Evolutionary conservation across 768 basidiomycete genomes (phyloP), one percentile per base, ranked within the genome.

Genomic region (Paxillus rubicundulus): DNA sequence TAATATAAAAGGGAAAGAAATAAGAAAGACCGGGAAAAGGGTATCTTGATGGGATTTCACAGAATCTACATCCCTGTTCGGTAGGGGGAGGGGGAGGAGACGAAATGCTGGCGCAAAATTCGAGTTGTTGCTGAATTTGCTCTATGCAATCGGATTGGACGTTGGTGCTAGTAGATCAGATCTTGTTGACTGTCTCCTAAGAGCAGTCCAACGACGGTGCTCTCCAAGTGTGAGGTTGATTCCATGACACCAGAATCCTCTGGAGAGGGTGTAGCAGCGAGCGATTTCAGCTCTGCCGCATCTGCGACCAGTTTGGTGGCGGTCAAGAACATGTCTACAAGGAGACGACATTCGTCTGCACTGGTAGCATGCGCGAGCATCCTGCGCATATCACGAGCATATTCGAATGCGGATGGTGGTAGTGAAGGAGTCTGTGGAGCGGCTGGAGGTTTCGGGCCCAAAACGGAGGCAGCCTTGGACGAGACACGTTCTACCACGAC

Each of bases 311-410:
- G 76, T 16, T 82, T 82, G 47, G 77, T 77, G 57, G 82, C 83
- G 12, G 82, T 77, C 52, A 96, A 73, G 71, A 89, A 87, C 75
- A 92, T 88, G 56, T 91, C 86, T 27, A 92, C 77, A 51, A 95
- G 83, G 39, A 94, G 74, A 46, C 89, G 87, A 64, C 92, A 93
- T 72, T 96, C 93, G 54, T 86, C 84, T 42, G 81, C 87, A 39
- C 78, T 83, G 2, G 86, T 86, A 13, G 92, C 91, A 45, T 72
- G 79, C 9, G 78, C 69, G 16, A 95, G 69, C 51, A 89, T 74
- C 17, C 77, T 75, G 30, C 87, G 84, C 72, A 96, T 79, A 46
- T 91, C 85, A 10, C 75, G 71, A 21, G 85, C 79, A 51, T 84
- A 65, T 37, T 77, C 73, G 36, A 76, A 58, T 18, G 82, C 53